phyloP scores from a whole-genome alignment of 148 eudicot genomes.

The Talinum fruticosum region DNA sequence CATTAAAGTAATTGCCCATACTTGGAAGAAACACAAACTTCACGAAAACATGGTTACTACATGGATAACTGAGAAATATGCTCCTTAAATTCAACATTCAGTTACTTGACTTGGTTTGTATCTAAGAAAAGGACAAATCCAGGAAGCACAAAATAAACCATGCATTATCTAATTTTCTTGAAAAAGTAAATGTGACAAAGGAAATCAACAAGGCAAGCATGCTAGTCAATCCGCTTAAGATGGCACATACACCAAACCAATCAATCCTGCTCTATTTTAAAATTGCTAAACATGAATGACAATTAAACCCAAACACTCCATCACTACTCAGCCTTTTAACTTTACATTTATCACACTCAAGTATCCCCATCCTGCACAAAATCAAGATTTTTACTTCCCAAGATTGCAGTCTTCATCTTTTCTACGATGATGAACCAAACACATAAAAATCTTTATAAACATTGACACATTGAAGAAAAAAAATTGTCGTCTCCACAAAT shows the following conservation, averaged over 20 bases:
- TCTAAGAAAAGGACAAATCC: neutral
- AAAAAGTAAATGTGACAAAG: neutral
- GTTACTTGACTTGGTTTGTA: too few species aligned
- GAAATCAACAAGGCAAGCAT: constrained; percentile 6
- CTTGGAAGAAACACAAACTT: neutral
- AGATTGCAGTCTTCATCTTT: constrained; percentile 3
- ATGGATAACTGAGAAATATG: neutral
- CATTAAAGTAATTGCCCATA: neutral
- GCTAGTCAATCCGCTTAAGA: neutral
- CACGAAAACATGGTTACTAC: too few species aligned
- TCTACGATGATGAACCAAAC: neutral
- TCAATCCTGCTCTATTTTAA: neutral
- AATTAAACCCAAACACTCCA: neutral
- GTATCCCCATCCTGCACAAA: neutral
- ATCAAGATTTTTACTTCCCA: neutral
- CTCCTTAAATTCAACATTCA: neutral
- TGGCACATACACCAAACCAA: neutral
- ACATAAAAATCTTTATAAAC: neutral
- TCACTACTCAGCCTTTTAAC: neutral
- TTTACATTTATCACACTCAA: neutral
- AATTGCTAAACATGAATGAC: neutral
- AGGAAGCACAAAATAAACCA: neutral
- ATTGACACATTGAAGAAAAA: neutral
- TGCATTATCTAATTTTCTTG: neutral
- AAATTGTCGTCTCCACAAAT: neutral